phyloP scores from a whole-genome alignment of 192 early-diverging fungal genomes.

The Haplosporangium gracile region DNA sequence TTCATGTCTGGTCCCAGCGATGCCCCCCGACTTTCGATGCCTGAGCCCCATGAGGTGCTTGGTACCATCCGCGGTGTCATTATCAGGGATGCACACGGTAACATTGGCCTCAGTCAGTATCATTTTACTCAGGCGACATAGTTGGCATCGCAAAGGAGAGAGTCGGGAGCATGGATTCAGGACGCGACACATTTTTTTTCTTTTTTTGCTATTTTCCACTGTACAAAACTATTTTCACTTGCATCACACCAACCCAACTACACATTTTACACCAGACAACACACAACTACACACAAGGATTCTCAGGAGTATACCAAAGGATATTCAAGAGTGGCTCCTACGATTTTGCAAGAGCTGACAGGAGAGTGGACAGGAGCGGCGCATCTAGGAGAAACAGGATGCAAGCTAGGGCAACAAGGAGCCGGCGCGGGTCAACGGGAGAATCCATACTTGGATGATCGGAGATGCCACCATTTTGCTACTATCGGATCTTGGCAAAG shows the following conservation, averaged over 20 bases:
- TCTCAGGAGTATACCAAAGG: not conserved
- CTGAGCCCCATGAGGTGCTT: constrained; percentile 65
- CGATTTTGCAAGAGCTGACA: not conserved
- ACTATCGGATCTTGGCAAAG: not conserved
- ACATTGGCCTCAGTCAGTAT: constrained; percentile 69
- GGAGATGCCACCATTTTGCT: not conserved
- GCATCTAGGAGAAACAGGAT: not conserved
- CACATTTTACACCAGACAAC: constrained; percentile 8
- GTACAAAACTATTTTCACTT: constrained; percentile 5
- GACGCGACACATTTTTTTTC: constrained; percentile 20
- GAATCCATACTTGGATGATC: not conserved
- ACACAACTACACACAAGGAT: not conserved
- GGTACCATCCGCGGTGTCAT: constrained; percentile 67
- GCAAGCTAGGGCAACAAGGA: not conserved
- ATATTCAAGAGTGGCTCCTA: not conserved
- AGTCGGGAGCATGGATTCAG: constrained; percentile 15
- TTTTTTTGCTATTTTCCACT: constrained; percentile 5
- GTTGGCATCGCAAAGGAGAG: constrained; percentile 2
- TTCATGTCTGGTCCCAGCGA: constrained; percentile 67
- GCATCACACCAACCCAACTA: constrained; percentile 3
- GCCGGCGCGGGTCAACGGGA: not conserved
- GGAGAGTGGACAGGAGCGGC: not conserved
- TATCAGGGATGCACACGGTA: constrained; percentile 69
- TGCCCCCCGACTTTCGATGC: constrained; percentile 67
- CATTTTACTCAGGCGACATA: constrained; percentile 56